phyloP scores from a whole-genome alignment of 805 yeast species.

The Ogataea sp. region DNA sequence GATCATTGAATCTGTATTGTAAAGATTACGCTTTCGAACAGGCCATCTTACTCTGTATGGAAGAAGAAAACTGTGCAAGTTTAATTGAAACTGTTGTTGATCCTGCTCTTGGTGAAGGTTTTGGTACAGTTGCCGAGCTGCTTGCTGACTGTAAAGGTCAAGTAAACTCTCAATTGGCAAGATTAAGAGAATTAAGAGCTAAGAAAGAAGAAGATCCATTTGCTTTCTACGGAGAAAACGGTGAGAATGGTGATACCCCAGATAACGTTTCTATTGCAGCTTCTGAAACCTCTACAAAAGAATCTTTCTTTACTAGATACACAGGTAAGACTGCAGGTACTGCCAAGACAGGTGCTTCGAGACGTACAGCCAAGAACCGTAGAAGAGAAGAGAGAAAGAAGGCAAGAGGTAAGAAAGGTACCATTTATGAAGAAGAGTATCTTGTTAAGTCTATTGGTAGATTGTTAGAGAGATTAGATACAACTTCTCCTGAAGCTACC shows the following conservation, averaged over 20 bases:
- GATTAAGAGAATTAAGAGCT: constrained; percentile 76
- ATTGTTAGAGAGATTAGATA: constrained; percentile 70
- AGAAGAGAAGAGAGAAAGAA: constrained; percentile 93
- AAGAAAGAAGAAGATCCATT: constrained; percentile 83
- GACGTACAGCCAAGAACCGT: constrained; percentile 85
- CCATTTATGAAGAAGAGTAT: constrained; percentile 95
- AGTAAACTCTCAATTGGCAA: constrained; percentile 68
- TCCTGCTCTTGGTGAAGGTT: constrained; percentile 75
- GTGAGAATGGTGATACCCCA: constrained; percentile 61
- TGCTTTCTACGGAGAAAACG: constrained; percentile 68
- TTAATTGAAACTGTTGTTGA: constrained; percentile 57
- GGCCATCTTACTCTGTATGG: constrained; percentile 60
- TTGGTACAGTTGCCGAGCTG: constrained; percentile 79
- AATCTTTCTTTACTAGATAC: constrained; percentile 89
- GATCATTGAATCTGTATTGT: constrained; percentile 62
- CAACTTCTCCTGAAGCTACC: constrained; percentile 66
- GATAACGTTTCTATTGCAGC: constrained; percentile 95
- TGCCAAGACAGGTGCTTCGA: constrained; percentile 92
- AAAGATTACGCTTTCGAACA: constrained; percentile 66
- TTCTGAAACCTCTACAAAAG: constrained; percentile 86
- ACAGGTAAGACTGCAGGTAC: constrained; percentile 96
- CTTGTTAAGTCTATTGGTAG: constrained; percentile 83
- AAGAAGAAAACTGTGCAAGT: constrained; percentile 33
- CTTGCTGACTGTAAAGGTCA: constrained; percentile 92
- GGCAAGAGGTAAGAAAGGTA: constrained; percentile 97